Base-by-base conservation (phyloP, 768 basidiomycete species). In the Hericium coralloides region DNA sequence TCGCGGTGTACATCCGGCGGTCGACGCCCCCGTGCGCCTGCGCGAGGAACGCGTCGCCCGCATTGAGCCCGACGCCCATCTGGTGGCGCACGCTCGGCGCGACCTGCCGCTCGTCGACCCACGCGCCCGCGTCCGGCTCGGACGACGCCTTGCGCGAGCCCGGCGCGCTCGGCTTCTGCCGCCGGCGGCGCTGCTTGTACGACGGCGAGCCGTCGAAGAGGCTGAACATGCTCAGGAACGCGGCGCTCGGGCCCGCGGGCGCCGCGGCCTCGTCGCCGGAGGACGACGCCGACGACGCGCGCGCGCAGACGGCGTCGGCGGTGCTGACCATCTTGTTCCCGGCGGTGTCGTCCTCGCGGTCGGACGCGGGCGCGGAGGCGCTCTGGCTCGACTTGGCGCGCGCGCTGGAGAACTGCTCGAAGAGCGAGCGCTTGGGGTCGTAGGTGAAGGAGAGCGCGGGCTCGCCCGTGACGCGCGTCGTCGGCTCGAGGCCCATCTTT, bases 141-240 rank as follows among this genome's bases (percentile, higher is more conserved):
- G 55, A 61, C 26, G 60, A 57, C 51, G 55, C 65, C 58, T 58
- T 59, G 60, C 63, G 55, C 58, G 73, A 71, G 62, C 67, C 61
- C 55, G 74, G 69, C 66, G 69, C 70, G 58, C 63, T 58, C n/a
- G 43, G 60, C 72, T 79, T 81, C 36, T 72, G 68, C 68, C 89
- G 91, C 76, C 91, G 91, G 61, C 87, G 80, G 25, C 94, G 79
- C 65, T 89, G 87, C 72, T 97, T 97, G 76, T 97, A 97, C 3
- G 83, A 81, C 4, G 92, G 87, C 59, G 82, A 86, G 14, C 92
- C 92, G 68, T 90, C 87, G 53, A 92, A 86, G 49, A 92, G 73
- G n/a, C 86, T 81, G 66, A 88, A 79, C 68, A 81, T 79, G 25
- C 76, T 78, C 68, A 85, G 81, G 70, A 87, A 80, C 15, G 82